Conservation (phyloP, 768 basidiomycete genomes). For the Lyophyllum decastes region DNA sequence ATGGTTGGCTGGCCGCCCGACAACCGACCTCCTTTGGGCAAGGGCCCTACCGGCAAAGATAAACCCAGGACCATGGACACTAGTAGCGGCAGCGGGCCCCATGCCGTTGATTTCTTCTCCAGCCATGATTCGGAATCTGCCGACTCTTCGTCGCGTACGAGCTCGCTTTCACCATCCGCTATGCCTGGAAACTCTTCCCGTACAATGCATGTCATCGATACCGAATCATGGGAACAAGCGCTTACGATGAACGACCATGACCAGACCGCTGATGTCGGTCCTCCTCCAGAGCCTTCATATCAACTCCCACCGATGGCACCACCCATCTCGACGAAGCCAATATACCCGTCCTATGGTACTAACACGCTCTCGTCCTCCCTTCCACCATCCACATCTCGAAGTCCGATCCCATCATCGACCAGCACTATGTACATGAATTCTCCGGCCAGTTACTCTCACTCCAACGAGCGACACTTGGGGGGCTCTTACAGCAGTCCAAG, state of each 20-base stretch:
- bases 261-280: conserved; percentile 22
- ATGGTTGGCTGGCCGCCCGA: conserved; percentile 75
- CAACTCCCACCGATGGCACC: conserved; percentile 46
- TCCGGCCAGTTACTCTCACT: conserved; percentile 46
- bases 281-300: conserved; percentile 43
- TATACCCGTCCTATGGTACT: conserved; percentile 44
- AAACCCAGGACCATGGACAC: conserved; percentile 59
- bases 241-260: conserved; percentile 51
- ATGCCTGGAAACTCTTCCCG: conserved; percentile 52
- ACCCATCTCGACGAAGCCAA: conserved; percentile 47
- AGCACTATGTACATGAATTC: conserved; percentile 40
- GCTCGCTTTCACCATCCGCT: conserved; percentile 65
- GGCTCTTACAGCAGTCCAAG: conserved; percentile 47
- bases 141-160: conserved; percentile 53
- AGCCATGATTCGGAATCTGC: conserved; percentile 45
- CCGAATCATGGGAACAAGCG: conserved; percentile 55
- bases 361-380: conserved; percentile 38
- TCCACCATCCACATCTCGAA: conserved; percentile 43
- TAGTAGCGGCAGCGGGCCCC: conserved; percentile 15
- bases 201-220: conserved; percentile 49
- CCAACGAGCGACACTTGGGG: conserved; percentile 50
- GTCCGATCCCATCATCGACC: conserved; percentile 33
- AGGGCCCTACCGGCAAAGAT: conserved; percentile 87
- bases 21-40: conserved; percentile 70
- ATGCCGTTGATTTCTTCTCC: conserved; percentile 32